Conservation (phyloP, 164 flowering plant species). For the Euptelea pleiosperma region DNA sequence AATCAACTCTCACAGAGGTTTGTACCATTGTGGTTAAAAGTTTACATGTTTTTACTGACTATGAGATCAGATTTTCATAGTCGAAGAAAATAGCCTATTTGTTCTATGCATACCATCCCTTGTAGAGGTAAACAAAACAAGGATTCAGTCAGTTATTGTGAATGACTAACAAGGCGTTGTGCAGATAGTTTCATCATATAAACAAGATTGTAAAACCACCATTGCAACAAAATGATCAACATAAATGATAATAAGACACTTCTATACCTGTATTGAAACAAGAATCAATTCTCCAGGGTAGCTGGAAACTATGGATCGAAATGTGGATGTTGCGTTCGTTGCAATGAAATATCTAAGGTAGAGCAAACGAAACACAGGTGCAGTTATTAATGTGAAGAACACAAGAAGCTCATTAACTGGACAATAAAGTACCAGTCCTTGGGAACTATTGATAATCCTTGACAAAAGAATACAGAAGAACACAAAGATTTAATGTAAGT, state of each 20-base stretch:
- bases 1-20: too few species aligned
- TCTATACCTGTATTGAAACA: slow-evolving; percentile 70
- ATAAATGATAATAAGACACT: not conserved
- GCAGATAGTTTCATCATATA: not conserved
- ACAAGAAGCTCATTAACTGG: not conserved
- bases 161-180: too few species aligned
- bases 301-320: slow-evolving; percentile 73
- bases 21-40: too few species aligned
- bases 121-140: not conserved
- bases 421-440: too few species aligned
- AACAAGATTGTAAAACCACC: slow-evolving; percentile 7
- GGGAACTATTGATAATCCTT: too few species aligned
- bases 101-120: too few species aligned
- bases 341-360: slow-evolving; percentile 59
- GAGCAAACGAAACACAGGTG: not conserved
- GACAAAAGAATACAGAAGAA: too few species aligned
- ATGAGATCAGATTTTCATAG: too few species aligned
- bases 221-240: not conserved
- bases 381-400: not conserved
- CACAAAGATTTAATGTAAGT: too few species aligned
- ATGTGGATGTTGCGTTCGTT: slow-evolving; percentile 84
- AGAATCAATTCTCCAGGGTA: slow-evolving; percentile 73
- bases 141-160: too few species aligned
- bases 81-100: too few species aligned
- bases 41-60: too few species aligned